Evolutionary conservation across 176 grass and related monocot genomes (phyloP), one percentile per base, ranked within the genome.

Genomic region (Calamus simplicifolius): DNA sequence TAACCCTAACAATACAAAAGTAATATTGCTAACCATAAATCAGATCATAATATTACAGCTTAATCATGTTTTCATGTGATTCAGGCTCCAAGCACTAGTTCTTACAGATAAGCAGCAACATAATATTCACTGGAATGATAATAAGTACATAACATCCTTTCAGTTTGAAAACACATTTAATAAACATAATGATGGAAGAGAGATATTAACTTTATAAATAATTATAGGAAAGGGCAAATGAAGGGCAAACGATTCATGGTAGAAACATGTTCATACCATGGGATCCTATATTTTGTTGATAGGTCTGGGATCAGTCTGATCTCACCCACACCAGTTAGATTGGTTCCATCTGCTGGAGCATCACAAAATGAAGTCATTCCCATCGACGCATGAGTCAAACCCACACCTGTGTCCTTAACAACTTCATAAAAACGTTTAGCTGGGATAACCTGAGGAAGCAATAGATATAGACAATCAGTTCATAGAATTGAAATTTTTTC

Each of bases 271-370:
- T 5, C 12, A 71, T 97, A 97, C 92, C 92, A 97, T 82, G 92
- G 92, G 19, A 91, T 70, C 56, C 75, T 85, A 59, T 79, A 16
- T 54, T 91, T 65, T 62, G 92, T 97, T 57, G 83, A 76, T 75
- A 91, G 77, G 74, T 97, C 92, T 65, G 92, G 87, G 26, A 91
- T 48, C 56, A 97, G 81, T 58, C 87, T 86, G 23, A 97, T 91
- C 73, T 91, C 92, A 30, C 92, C 92, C 8, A 91, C 87, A 73
- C 73, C 84, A 75, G 80, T 97, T 62, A 97, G 78, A 67, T 91
- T 97, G 35, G 81, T 80, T 5, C 87, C 87, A 69, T 84, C 87
- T 63, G 80, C 86, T 62, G 83, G 78, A n/a, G 78, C 92, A 60
- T 97, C 92, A 69, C 56, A 73, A 80, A 80, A 91, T 57, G 92